A percentile compares a stretch with the other conserved stretches of the same genome.
Conservation (phyloP, 495 filamentous ascomycete genomes). For the Trichoderma parareesei region DNA sequence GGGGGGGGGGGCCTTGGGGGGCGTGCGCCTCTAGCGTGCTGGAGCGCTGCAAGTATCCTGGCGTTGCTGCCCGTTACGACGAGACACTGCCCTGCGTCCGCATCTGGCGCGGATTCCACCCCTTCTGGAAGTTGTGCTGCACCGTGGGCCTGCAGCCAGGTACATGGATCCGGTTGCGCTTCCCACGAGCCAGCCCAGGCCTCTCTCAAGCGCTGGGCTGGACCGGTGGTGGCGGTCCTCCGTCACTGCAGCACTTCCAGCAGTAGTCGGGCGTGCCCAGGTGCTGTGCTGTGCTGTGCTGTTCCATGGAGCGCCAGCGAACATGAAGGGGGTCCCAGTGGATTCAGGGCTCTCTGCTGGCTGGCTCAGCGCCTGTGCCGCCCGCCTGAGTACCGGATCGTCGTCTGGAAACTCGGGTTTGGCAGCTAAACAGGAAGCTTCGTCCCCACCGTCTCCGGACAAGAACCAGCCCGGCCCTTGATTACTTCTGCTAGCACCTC, state of each 20-base stretch:
- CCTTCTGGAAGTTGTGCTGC: background rate
- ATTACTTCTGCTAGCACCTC: background rate
- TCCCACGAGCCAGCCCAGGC: background rate
- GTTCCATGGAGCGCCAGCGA: too few species aligned
- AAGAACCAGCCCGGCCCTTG: background rate
- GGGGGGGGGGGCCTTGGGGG: background rate
- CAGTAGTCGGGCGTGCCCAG: background rate
- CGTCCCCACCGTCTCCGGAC: slow-evolving; percentile 9
- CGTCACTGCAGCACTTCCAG: background rate
- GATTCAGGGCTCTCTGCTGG: background rate
- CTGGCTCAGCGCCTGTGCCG: background rate
- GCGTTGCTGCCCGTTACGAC: background rate
- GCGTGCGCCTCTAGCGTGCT: background rate
- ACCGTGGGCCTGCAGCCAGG: background rate
- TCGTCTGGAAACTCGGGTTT: background rate
- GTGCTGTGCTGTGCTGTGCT: too few species aligned
- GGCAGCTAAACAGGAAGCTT: background rate
- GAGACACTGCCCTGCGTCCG: background rate
- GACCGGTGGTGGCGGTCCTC: background rate
- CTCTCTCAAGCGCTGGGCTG: background rate
- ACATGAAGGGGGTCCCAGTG: too few species aligned
- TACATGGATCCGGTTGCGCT: background rate
- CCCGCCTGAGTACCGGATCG: slow-evolving; percentile 8
- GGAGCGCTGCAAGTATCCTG: background rate
- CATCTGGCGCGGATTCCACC: background rate